Conservation (phyloP, 129 eudicot genomes). For the Deinandra increscens region DNA sequence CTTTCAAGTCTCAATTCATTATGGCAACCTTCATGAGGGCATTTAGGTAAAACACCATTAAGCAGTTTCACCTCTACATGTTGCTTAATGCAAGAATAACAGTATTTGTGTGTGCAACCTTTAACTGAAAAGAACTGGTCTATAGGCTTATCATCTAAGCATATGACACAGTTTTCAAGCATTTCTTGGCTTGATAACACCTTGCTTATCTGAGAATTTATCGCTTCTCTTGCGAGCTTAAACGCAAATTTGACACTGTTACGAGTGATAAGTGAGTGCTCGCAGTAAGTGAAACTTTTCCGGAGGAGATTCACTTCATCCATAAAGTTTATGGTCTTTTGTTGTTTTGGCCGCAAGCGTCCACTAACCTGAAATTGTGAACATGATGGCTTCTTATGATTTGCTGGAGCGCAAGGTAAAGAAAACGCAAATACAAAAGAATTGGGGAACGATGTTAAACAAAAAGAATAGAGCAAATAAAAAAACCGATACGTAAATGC, state of each 20-base stretch:
- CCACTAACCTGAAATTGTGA: slow-evolving; percentile 51
- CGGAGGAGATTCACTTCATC: slow-evolving; percentile 40
- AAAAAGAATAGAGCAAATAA: too few species aligned
- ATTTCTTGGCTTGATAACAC: slow-evolving; percentile 29
- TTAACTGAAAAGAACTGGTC: slow-evolving; percentile 46
- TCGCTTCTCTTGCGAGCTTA: slow-evolving; percentile 69
- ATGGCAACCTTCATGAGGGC: slow-evolving; percentile 72
- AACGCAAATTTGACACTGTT: slow-evolving; percentile 66
- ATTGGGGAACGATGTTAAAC: too few species aligned
- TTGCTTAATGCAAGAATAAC: slow-evolving; percentile 80
- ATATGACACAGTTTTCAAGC: slow-evolving; percentile 63
- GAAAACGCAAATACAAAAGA: too few species aligned
- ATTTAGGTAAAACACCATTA: slow-evolving; percentile 56
- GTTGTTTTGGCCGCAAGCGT: slow-evolving; percentile 52
- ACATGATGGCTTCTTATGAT: neutral
- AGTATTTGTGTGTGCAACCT: slow-evolving; percentile 67
- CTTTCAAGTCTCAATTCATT: slow-evolving; percentile 47
- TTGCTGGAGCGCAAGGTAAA: too few species aligned
- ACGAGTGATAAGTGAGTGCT: slow-evolving; percentile 43
- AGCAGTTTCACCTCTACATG: slow-evolving; percentile 74
- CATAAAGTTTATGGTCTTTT: slow-evolving; percentile 37
- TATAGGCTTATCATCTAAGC: slow-evolving; percentile 54
- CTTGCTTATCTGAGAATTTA: slow-evolving; percentile 50
- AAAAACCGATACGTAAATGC: too few species aligned
- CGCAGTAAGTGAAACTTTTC: slow-evolving; percentile 45